Conservation (phyloP, 345 rosid species). For the Salix udensis region DNA sequence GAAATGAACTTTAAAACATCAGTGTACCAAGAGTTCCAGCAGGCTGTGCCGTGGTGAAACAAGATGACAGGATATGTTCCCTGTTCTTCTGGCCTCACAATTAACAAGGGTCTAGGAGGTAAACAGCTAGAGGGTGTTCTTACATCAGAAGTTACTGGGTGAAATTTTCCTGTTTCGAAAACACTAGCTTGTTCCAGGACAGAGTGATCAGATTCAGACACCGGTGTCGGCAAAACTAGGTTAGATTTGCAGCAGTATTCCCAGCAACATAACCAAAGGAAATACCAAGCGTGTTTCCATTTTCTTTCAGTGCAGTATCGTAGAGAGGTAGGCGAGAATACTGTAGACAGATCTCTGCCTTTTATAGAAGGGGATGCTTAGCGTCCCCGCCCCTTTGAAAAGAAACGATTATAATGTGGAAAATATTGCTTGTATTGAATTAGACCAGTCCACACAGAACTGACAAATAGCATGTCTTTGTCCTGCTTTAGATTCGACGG, state of each 20-base stretch:
- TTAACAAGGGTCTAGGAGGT: slow-evolving; percentile 31
- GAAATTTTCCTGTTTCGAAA: not conserved
- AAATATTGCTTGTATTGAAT: too few species aligned
- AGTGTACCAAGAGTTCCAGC: slow-evolving; percentile 26
- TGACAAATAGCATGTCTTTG: too few species aligned
- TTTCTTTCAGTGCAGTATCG: not conserved
- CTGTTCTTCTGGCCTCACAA: slow-evolving; percentile 21
- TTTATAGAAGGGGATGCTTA: too few species aligned
- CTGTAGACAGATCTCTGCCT: not conserved
- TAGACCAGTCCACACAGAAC: too few species aligned
- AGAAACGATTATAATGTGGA: too few species aligned
- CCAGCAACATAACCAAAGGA: not conserved
- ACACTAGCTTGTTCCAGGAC: not conserved
- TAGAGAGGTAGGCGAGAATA: not conserved
- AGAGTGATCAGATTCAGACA: not conserved
- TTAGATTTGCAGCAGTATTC: not conserved
- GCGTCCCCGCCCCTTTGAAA: too few species aligned
- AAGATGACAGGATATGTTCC: slow-evolving; percentile 35
- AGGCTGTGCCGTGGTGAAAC: slow-evolving; percentile 36
- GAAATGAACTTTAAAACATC: slow-evolving; percentile 28
- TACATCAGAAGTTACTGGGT: not conserved
- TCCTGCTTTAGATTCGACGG: too few species aligned
- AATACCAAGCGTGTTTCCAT: not conserved
- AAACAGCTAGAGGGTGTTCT: not conserved
- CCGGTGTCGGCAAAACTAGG: not conserved